These are phyloP conservation scores for Crithidia brevicula DNA, from an alignment of 208 protist genomes.

Conservation along the genomic window DNA sequence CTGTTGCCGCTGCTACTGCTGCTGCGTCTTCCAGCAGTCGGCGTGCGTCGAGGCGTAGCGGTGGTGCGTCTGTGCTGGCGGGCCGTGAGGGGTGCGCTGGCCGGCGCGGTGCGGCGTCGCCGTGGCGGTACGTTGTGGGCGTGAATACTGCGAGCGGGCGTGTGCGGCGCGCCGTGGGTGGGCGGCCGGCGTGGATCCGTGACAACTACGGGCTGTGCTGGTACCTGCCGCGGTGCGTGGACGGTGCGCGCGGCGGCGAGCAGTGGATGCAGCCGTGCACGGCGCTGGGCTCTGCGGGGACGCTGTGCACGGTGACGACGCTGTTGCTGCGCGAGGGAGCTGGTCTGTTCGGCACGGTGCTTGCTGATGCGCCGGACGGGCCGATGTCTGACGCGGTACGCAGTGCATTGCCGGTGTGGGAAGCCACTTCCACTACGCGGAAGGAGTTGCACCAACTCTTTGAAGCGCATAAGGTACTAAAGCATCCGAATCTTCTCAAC, in stretches of 20 bases:
- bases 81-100: no score
- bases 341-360: not conserved
- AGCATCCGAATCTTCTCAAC: not conserved
- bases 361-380: not conserved
- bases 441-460: not conserved
- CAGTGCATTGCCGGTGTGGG: constrained; percentile 7
- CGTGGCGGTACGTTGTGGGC: not conserved
- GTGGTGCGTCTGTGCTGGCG: no score
- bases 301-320: constrained; percentile 13
- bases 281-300: not conserved
- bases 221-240: not conserved
- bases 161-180: not conserved
- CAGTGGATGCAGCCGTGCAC: not conserved
- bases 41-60: no score
- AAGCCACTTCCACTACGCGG: not conserved
- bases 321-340: constrained; percentile 7
- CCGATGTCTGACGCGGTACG: constrained; percentile 8
- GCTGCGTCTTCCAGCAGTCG: no score
- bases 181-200: not conserved
- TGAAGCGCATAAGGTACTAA: not conserved
- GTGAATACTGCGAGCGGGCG: not conserved
- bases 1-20: no score
- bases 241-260: not conserved
- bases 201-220: constrained; percentile 12
- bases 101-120: not conserved